phyloP scores from a whole-genome alignment of 2,329 filamentous ascomycete species.

The Cercospora sp. region DNA sequence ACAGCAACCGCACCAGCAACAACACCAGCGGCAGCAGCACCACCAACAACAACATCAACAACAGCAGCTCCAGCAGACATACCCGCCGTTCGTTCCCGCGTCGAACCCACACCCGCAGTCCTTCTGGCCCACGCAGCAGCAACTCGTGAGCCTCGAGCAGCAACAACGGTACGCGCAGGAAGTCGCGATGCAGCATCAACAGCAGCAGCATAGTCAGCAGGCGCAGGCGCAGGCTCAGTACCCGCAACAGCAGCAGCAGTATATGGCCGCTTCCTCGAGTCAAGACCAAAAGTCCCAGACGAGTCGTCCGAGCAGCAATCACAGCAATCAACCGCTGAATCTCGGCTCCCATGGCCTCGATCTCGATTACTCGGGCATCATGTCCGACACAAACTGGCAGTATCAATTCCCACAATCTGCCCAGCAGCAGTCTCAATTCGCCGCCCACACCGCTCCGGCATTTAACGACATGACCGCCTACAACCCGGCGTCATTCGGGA shows the following conservation, averaged over 20 bases:
- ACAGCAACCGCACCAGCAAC: slow-evolving; percentile 27
- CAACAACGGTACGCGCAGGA: slow-evolving; percentile 23
- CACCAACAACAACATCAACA: slow-evolving; percentile 2
- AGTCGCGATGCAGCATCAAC: slow-evolving; percentile 32
- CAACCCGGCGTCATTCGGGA: slow-evolving; percentile 42
- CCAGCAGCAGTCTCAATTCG: slow-evolving; percentile 30
- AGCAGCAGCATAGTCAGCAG: slow-evolving; percentile 27
- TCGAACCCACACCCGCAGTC: slow-evolving; percentile 8
- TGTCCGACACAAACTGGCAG: slow-evolving; percentile 44
- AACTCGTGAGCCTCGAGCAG: slow-evolving; percentile 27
- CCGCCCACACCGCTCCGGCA: slow-evolving; percentile 36
- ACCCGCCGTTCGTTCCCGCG: slow-evolving; percentile 6
- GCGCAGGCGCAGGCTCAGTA: slow-evolving; percentile 23
- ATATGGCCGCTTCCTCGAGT: slow-evolving; percentile 26
- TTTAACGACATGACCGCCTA: slow-evolving; percentile 42
- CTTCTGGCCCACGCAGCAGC: slow-evolving; percentile 8
- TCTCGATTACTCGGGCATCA: slow-evolving; percentile 38
- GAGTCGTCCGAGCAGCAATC: slow-evolving; percentile 36
- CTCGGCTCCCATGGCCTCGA: slow-evolving; percentile 38
- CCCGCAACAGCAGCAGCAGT: slow-evolving; percentile 30
- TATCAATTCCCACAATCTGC: slow-evolving; percentile 43
- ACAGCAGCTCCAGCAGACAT: slow-evolving; percentile 7
- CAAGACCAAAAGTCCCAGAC: slow-evolving; percentile 29
- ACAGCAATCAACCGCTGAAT: slow-evolving; percentile 34
- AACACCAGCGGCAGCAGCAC: slow-evolving; percentile 6